Evolutionary conservation across 2,329 filamentous ascomycete genomes (phyloP).

Genomic region (Epichloe sylvatica): DNA sequence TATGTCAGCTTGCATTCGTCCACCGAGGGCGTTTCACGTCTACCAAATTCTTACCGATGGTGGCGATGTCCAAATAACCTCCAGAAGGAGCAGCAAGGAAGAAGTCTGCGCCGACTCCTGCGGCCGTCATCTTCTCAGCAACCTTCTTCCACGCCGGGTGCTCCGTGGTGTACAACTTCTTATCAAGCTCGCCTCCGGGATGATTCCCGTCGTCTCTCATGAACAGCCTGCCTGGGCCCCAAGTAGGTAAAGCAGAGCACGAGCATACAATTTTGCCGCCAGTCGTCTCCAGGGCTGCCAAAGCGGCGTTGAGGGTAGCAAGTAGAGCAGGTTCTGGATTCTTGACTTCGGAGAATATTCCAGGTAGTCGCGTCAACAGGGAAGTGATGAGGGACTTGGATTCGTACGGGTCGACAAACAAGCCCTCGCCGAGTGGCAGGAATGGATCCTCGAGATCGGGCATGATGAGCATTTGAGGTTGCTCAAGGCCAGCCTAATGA

Average conservation of each 20-base stretch:
- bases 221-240: conserved; percentile 74
- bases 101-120: conserved; percentile 81
- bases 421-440: conserved; percentile 74
- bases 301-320: conserved; percentile 67
- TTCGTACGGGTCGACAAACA: conserved; percentile 90
- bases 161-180: conserved; percentile 82
- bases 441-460: conserved; percentile 95
- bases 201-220: conserved; percentile 81
- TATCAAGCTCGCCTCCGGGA: conserved; percentile 75
- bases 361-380: conserved; percentile 71
- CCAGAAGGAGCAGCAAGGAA: conserved; percentile 86
- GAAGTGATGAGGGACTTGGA: conserved; percentile 75
- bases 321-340: conserved; percentile 83
- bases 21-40: neutral
- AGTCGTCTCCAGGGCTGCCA: conserved; percentile 71
- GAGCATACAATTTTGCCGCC: conserved; percentile 90
- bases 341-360: conserved; percentile 76
- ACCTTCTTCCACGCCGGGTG: conserved; percentile 77
- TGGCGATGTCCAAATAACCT: conserved; percentile 84
- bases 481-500: conserved; percentile 53
- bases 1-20: neutral
- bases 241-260: conserved; percentile 75
- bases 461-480: conserved; percentile 98
- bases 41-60: conserved; percentile 50
- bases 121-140: conserved; percentile 74